Conservation (phyloP, 208 protist species). For the Trypanosoma scelopori region DNA sequence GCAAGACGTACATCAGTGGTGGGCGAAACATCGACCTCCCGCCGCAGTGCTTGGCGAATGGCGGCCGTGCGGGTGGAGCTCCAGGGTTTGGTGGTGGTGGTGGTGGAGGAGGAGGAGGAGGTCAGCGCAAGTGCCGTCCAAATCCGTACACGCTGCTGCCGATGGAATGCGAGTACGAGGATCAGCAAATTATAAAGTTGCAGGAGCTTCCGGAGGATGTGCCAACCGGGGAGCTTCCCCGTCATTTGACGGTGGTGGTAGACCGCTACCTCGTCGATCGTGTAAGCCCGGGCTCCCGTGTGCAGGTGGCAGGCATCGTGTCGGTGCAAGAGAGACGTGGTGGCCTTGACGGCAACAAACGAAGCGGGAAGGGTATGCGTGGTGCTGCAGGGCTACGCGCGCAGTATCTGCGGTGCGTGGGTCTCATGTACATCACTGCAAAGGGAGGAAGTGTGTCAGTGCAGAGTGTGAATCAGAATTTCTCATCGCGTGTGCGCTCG, state of each 20-base stretch:
- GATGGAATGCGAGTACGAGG: slow-evolving; percentile 93
- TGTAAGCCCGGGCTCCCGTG: slow-evolving; percentile 95
- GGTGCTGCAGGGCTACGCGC: slow-evolving; percentile 78
- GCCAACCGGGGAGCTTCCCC: slow-evolving; percentile 92
- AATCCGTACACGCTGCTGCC: slow-evolving; percentile 93
- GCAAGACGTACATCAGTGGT: slow-evolving; percentile 81
- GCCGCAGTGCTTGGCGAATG: slow-evolving; percentile 86
- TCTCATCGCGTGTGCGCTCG: slow-evolving; percentile 83
- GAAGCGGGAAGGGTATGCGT: slow-evolving; percentile 39
- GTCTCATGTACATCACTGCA: slow-evolving; percentile 78
- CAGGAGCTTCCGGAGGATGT: slow-evolving; percentile 96
- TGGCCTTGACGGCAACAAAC: slow-evolving; percentile 37
- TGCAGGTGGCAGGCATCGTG: slow-evolving; percentile 93
- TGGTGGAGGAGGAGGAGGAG: slow-evolving; percentile 15
- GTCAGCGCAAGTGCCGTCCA: slow-evolving; percentile 75
- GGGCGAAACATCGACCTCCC: slow-evolving; percentile 79
- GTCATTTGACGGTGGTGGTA: slow-evolving; percentile 83
- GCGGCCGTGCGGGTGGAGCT: slow-evolving; percentile 35
- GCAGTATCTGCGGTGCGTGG: slow-evolving; percentile 87
- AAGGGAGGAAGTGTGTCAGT: slow-evolving; percentile 43
- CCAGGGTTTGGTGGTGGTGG: slow-evolving; percentile 6
- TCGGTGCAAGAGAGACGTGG: slow-evolving; percentile 84
- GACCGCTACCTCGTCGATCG: slow-evolving; percentile 93
- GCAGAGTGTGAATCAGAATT: slow-evolving; percentile 88
- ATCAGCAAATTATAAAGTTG: slow-evolving; percentile 93